phyloP scores from a whole-genome alignment of 2,329 filamentous ascomycete species.

The Cytospora piceicola region DNA sequence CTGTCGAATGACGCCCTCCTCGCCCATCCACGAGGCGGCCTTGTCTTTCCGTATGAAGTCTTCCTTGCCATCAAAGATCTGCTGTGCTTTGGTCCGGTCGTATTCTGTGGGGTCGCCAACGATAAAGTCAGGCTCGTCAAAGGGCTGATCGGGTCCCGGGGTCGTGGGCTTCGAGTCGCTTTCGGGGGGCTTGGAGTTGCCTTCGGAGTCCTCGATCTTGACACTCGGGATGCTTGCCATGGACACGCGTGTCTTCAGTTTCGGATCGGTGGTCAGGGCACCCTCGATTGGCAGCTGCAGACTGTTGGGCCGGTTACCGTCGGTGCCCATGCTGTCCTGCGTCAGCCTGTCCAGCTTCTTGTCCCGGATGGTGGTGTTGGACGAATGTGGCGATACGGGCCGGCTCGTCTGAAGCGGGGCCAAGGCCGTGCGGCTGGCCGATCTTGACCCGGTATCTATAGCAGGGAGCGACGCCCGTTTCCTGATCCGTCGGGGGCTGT shows the following conservation, averaged over 20 bases:
- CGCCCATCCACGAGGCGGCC: conserved; percentile 87
- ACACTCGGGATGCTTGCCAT: conserved; percentile 47
- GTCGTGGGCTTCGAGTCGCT: conserved; percentile 40
- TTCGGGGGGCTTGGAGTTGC: conserved; percentile 38
- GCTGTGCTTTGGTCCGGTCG: conserved; percentile 76
- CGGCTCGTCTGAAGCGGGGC: conserved; percentile 24
- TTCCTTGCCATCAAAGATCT: conserved; percentile 84
- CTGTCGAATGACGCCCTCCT: conserved; percentile 64
- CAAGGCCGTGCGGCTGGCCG: conserved; percentile 12
- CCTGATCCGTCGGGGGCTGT: conserved; percentile 37
- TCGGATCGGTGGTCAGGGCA: conserved; percentile 45
- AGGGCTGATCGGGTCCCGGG: conserved; percentile 42
- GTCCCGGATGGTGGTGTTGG: conserved; percentile 19
- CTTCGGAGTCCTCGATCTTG: conserved; percentile 47
- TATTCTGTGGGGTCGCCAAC: conserved; percentile 65
- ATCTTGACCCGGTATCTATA: not conserved
- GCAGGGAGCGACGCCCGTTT: conserved; percentile 14
- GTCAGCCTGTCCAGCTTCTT: conserved; percentile 29
- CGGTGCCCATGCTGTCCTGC: conserved; percentile 35
- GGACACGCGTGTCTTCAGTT: conserved; percentile 37
- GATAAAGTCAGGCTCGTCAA: conserved; percentile 63
- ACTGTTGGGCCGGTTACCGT: conserved; percentile 39
- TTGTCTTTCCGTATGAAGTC: conserved; percentile 78
- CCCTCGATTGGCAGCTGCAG: conserved; percentile 51
- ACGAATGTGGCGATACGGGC: conserved; percentile 18